Base-by-base conservation (phyloP, 2,329 filamentous ascomycete species). In the Aspergillus ustus region DNA sequence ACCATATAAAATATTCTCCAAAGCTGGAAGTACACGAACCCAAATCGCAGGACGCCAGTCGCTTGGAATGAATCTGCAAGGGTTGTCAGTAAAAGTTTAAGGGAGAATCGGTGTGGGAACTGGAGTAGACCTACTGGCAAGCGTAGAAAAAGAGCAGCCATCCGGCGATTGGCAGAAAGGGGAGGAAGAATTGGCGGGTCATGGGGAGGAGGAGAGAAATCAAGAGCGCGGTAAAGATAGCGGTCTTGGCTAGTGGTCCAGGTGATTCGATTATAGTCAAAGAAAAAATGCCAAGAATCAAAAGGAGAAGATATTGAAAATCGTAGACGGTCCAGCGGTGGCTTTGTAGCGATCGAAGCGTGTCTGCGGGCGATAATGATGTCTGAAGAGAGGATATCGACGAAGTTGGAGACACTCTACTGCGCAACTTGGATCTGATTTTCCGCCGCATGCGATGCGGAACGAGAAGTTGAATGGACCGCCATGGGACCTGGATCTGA, bases 1-100 rank as follows among this genome's bases (percentile, higher is more conserved):
- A 69, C 94, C 94, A 75, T 97, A 98, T 37, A 98, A 85, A 65
- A 98, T 95, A 77, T 98, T 97, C 80, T 98, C 94, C 66, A 98
- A 86, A 19, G 94, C 92, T 4, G 94, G 94, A 40, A 98, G 85
- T 29, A 98, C 92, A 72, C 93, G 92, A 67, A 97, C 94, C 91
- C 93, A 97, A 71, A 97, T 97, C 65, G 92, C 90, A 62, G 93
- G 93, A 68, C 94, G 89, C 81, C 93, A 95, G 73, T 94, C 91
- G 68, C 88, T 86, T 43, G 92, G 91, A 69, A 97, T 93, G 80
- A 96, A 97, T 73, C 93, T 96, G 61, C 29, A 37, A 51, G 13
- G 9, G 11, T 15, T 59, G n/a, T 19, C 37, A 55, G 53, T 31
- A 44, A 52, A 22, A 49, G 37, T 40, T 28, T 40, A 13, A 19